Evolutionary conservation across 2,329 filamentous ascomycete species (phyloP).

Genomic region (Colletotrichum shisoi): DNA sequence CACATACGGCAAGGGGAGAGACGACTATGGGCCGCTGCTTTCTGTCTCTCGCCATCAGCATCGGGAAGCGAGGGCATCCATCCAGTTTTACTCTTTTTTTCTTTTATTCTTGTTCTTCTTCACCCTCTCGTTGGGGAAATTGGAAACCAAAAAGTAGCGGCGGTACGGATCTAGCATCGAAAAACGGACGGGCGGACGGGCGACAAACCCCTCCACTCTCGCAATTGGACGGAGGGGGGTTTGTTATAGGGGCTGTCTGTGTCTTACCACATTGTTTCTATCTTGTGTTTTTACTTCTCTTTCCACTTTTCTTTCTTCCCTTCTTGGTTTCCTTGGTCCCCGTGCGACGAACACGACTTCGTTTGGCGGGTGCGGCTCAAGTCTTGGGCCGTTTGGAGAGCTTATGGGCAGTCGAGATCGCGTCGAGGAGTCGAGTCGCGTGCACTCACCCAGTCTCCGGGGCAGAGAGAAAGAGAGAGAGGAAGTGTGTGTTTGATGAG

Average conservation of each 20-base stretch:
- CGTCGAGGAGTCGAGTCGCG: background rate
- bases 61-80: slow-evolving; percentile 33
- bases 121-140: background rate
- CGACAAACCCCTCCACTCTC: background rate
- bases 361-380: background rate
- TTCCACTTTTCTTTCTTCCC: background rate
- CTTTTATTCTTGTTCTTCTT: too few relatives aligned
- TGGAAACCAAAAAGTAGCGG: slow-evolving; percentile 30
- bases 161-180: slow-evolving; percentile 17
- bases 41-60: slow-evolving; percentile 16
- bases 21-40: background rate
- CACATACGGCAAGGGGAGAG: slow-evolving; percentile 12
- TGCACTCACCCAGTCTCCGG: background rate
- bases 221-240: background rate
- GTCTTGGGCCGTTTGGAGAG: background rate
- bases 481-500: too few relatives aligned
- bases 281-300: background rate
- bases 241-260: background rate
- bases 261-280: background rate
- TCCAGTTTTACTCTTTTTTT: background rate
- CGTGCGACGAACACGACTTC: background rate
- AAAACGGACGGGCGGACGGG: background rate
- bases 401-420: background rate
- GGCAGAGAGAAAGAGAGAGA: background rate
- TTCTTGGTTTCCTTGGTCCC: background rate